These are phyloP conservation scores for Brachypodium distachyon DNA, from an alignment of 202 grass and related monocot species.

Conservation along the genomic window DNA sequence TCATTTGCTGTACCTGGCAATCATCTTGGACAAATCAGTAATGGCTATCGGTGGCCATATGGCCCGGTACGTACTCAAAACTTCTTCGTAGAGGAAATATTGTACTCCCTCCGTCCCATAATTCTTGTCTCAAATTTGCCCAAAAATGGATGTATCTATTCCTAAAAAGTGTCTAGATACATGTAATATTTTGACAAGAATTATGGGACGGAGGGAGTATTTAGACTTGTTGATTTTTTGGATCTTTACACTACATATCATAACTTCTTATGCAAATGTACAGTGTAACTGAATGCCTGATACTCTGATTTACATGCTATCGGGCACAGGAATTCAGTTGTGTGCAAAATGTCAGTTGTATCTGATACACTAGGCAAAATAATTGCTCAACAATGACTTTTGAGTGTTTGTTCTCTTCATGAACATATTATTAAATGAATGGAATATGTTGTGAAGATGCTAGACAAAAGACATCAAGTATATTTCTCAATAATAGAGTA, in stretches of 20 bases:
- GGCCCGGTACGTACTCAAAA: conserved; percentile 63
- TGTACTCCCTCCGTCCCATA: too few relatives aligned
- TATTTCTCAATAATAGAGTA: not conserved
- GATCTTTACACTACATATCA: not conserved
- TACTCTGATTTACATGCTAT: not conserved
- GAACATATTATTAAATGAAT: not conserved
- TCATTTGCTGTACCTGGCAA: conserved; percentile 96
- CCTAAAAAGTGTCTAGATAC: too few relatives aligned
- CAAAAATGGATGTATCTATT: too few relatives aligned
- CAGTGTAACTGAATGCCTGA: not conserved
- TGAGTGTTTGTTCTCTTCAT: not conserved
- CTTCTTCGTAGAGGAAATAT: not conserved
- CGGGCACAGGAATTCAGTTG: not conserved
- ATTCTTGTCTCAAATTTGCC: too few relatives aligned
- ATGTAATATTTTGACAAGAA: too few relatives aligned
- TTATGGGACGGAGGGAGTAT: too few relatives aligned
- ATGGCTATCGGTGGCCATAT: conserved; percentile 96
- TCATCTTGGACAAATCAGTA: conserved; percentile 85
- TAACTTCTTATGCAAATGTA: not conserved
- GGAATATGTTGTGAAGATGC: not conserved
- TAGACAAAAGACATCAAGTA: not conserved
- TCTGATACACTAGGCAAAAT: not conserved
- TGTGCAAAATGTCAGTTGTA: not conserved
- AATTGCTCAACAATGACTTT: not conserved
- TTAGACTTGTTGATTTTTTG: not conserved